Conservation (phyloP, 768 basidiomycete genomes). For the Auricularia sp. region DNA sequence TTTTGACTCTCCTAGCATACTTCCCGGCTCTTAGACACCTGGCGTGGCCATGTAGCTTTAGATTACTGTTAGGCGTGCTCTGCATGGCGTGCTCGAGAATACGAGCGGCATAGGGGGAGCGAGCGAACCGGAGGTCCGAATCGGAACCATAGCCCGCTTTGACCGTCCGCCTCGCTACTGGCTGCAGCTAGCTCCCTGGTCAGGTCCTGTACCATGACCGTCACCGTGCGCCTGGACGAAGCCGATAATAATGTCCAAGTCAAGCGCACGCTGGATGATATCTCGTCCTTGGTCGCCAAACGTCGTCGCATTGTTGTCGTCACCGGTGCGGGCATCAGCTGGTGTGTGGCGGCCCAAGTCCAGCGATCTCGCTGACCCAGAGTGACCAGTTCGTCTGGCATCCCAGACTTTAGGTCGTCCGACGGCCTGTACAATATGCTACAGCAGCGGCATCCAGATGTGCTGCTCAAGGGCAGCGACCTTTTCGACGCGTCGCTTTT, state of each 20-base stretch:
- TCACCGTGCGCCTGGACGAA: neutral
- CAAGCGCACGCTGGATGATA: neutral
- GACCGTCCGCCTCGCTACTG: neutral
- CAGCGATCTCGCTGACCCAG: neutral
- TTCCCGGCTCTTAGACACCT: neutral
- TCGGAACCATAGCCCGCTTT: neutral
- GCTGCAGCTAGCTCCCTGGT: neutral
- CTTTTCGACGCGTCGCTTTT: constrained; percentile 33
- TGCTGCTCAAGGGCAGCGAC: constrained; percentile 29
- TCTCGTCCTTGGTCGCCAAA: constrained; percentile 34
- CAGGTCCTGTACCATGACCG: neutral
- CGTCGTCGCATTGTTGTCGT: constrained; percentile 85
- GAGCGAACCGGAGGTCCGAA: neutral
- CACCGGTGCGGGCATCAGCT: constrained; percentile 65
- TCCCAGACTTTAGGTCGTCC: constrained; percentile 32
- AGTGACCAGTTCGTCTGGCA: neutral
- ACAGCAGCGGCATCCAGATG: constrained; percentile 20
- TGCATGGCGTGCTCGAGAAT: neutral
- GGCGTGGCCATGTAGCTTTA: neutral
- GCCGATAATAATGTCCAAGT: neutral
- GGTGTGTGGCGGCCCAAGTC: neutral
- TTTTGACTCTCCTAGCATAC: neutral
- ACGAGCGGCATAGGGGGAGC: neutral
- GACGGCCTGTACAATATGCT: constrained; percentile 31
- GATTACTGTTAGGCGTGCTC: neutral